Base-by-base conservation (phyloP, 192 early-diverging fungal species). In the Allomyces macrogynus region DNA sequence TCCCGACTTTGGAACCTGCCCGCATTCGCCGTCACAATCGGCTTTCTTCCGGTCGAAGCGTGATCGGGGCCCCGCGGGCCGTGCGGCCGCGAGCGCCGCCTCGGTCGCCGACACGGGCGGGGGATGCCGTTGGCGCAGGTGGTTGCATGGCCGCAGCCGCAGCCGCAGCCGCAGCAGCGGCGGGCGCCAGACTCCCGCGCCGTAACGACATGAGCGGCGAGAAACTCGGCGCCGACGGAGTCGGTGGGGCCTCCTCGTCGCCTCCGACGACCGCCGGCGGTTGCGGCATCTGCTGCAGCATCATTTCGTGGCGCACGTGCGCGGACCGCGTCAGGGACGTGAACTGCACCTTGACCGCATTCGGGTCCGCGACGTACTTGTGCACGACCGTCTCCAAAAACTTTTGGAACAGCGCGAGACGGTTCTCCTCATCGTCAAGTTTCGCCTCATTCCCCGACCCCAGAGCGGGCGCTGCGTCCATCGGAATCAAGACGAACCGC, bases 401-500 rank as follows among this genome's bases (percentile, higher is more conserved):
- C 61, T 76, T 78, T 64, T 87, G 78, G 74, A 98, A 95, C 60
- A 86, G 83, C 4, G 82, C 88, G 1, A 98, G 70, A 22, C 95
- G 77, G 43, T 88, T 66, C 67, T 98, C 95, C 65, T 97, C 93
- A 5, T 91, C 87, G 64, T 91, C 84, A 61, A 98, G 65, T 10
- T 80, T 70, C 24, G 79, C 81, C 16, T 76, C 67, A 63, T 76
- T 83, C 22, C 77, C 66, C 25, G 77, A 70, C 27, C 72, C 72
- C 43, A 76, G 78, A 24, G 70, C 64, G 4, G 84, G 77, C 16
- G 87, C 68, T 24, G 73, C 70, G 64, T 92, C 89, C 23, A 81
- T 64, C 3, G 95, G 95, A 57, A 97, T 87, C 24, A 98, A 71
- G 26, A 95, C 76, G 70, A 95, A 97, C 3, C 95, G 78, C 0